Evolutionary conservation across 257 asterid genomes (phyloP).

Genomic region (Ilex asprella): DNA sequence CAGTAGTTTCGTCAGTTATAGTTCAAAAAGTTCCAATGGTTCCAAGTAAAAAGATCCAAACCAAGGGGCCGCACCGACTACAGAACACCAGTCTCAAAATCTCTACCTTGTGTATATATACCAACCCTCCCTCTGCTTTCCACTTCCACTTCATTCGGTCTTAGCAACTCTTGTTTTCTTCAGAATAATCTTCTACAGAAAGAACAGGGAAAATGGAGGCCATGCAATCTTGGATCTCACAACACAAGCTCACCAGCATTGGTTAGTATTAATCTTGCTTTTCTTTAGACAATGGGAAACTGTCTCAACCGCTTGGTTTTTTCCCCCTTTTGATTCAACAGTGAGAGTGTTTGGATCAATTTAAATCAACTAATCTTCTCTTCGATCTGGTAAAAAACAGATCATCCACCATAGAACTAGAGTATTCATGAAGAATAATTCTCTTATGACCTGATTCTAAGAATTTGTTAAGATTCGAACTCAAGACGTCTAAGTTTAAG

Average conservation of each 20-base stretch:
- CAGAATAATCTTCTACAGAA: neutral
- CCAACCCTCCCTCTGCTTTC: neutral
- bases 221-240: slow-evolving; percentile 58
- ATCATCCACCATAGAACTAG: no score
- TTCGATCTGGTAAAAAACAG: no score
- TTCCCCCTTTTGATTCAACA: neutral
- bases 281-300: no score
- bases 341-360: neutral
- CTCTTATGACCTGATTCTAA: neutral
- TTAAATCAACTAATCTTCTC: no score
- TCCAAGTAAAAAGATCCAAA: slow-evolving; percentile 18
- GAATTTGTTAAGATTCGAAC: no score
- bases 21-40: slow-evolving; percentile 2
- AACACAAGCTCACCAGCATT: slow-evolving; percentile 69
- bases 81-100: neutral
- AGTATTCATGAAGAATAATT: neutral
- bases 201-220: slow-evolving; percentile 38
- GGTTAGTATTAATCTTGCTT: slow-evolving; percentile 23
- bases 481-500: no score
- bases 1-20: slow-evolving; percentile 19
- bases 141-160: neutral
- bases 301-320: no score
- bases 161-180: neutral
- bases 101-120: slow-evolving; percentile 7
- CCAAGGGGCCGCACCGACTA: slow-evolving; percentile 29